These are phyloP conservation scores for Penicillium concentricum DNA, from an alignment of 2,329 filamentous ascomycete genomes.

Conservation along the genomic window DNA sequence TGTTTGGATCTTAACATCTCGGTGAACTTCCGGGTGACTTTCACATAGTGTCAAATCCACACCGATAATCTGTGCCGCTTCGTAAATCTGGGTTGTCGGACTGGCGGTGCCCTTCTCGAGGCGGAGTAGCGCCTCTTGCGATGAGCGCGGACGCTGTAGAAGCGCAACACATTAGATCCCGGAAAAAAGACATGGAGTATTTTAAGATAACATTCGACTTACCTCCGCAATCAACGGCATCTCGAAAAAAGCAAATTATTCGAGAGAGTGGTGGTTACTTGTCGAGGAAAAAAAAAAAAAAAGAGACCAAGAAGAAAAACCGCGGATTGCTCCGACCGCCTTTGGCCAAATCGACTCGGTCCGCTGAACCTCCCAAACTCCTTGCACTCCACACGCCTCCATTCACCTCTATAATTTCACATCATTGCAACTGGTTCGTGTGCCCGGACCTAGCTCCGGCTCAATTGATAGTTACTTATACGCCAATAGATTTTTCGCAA, in stretches of 20 bases:
- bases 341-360: conserved; percentile 31
- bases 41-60: conserved; percentile 37
- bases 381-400: conserved; percentile 22
- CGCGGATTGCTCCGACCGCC: conserved; percentile 42
- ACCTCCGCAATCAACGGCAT: conserved; percentile 41
- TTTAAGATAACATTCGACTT: conserved; percentile 14
- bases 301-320: conserved; percentile 27
- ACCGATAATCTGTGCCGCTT: conserved; percentile 46
- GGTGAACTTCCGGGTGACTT: conserved; percentile 31
- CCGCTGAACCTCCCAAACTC: conserved; percentile 20
- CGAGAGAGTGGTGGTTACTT: conserved; percentile 11
- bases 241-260: conserved; percentile 22
- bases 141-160: conserved; percentile 38
- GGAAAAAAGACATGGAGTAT: neutral
- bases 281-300: conserved; percentile 21
- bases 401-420: conserved; percentile 19
- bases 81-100: conserved; percentile 40
- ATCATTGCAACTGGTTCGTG: conserved; percentile 15
- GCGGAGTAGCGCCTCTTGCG: conserved; percentile 45
- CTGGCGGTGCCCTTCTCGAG: conserved; percentile 45
- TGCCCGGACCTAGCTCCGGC: too few relatives aligned
- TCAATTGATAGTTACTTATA: conserved; percentile 14
- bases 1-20: conserved; percentile 20
- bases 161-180: conserved; percentile 14
- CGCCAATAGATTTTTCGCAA: conserved; percentile 37